Evolutionary conservation across 202 grass and related monocot genomes (phyloP), one percentile per base, ranked within the genome.

Genomic region (Schoenoplectus triqueter): DNA sequence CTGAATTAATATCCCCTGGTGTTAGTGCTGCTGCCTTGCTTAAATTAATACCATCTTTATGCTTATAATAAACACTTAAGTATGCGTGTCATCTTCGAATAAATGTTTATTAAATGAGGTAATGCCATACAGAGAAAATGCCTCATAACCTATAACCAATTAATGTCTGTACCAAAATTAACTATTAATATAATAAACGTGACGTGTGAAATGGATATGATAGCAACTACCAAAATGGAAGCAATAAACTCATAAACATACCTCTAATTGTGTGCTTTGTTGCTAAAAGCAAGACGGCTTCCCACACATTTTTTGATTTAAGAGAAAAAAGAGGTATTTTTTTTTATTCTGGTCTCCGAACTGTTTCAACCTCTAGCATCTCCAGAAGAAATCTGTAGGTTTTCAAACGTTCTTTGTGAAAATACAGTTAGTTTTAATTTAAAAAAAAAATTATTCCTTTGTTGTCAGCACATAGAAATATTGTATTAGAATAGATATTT

Each of bases 171-270:
- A n/a, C 49, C 10, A 66, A 65, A 81, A 64, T 2, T 20, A 69
- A 31, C 1, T 31, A 31, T 31, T 31, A 69, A 31, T 82, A 66
- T 76, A 54, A 54, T 68, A 82, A 73, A 31, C 31, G 31, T 31
- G 31, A 67, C 68, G 13, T 68, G 80, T 31, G 80, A 69, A 54
- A 82, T 82, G 80, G 80, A 67, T 82, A 82, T 82, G 61, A 82
- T 39, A 55, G 45, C 15, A 68, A 66, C 42, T 68, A 68, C 60
- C 64, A 48, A 64, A 82, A 67, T 46, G 10, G 59, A 52, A 82
- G 10, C 80, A 62, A 66, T 82, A 82, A 31, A 31, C 31, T 31
- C 31, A 31, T 31, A 31, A 82, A 49, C 80, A 50, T 66, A 62
- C 61, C 80, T 66, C 18, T 82, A 82, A 82, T 68, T 66, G 13